A percentile compares a stretch with the other conserved stretches of the same genome.
Evolutionary conservation across 208 protist species (phyloP).

Genomic region (Leishmania lainsoni): DNA sequence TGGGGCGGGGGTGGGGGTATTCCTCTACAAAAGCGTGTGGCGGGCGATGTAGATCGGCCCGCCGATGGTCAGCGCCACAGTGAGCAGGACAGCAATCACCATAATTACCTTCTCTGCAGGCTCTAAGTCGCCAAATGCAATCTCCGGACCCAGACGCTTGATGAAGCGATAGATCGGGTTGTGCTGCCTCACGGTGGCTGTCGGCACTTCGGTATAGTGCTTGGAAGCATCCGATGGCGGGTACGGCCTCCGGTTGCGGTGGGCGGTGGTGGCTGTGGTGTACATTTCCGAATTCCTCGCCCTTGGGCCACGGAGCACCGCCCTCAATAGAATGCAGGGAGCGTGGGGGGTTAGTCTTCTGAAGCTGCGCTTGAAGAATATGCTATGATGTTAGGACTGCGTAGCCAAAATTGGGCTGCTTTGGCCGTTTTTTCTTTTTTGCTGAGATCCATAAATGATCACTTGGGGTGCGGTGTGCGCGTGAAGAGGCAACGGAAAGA

Average conservation of each 20-base stretch:
- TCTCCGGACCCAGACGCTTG: slow-evolving; percentile 47
- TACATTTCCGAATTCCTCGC: slow-evolving; percentile 18
- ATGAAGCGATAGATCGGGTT: slow-evolving; percentile 35
- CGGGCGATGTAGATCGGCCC: slow-evolving; percentile 32
- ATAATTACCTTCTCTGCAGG: slow-evolving; percentile 52
- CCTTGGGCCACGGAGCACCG: background rate
- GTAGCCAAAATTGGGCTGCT: background rate
- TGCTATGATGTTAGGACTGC: background rate
- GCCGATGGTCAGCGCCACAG: slow-evolving; percentile 32
- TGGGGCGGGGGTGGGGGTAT: too few species aligned
- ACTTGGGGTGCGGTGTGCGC: background rate
- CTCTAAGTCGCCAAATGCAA: slow-evolving; percentile 54
- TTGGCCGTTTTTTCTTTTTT: background rate
- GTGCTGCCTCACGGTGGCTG: slow-evolving; percentile 30
- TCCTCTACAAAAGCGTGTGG: slow-evolving; percentile 19
- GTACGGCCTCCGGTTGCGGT: slow-evolving; percentile 49
- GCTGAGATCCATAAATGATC: background rate
- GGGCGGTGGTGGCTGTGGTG: slow-evolving; percentile 12
- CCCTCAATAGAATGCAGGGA: background rate
- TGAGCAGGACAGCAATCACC: slow-evolving; percentile 30
- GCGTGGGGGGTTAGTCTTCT: background rate
- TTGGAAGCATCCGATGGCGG: slow-evolving; percentile 81
- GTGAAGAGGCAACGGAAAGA: background rate
- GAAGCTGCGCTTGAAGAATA: background rate
- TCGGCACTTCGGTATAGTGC: slow-evolving; percentile 63